Base-by-base conservation (phyloP, 2,329 filamentous ascomycete species). In the Fusarium sarcochroum region DNA sequence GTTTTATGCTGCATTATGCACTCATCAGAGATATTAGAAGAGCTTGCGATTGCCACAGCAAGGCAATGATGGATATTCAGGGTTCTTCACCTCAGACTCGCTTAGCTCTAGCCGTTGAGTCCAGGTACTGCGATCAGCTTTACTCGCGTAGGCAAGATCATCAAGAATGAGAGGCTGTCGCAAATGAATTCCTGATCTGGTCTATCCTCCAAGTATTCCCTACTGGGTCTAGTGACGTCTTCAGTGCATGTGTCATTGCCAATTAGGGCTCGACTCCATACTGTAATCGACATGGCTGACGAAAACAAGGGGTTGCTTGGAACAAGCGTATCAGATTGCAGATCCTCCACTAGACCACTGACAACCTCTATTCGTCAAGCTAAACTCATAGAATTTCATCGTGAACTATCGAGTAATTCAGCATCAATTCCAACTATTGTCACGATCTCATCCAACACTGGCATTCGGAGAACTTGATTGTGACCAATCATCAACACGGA, bases 1-100 rank as follows among this genome's bases (percentile, higher is more conserved):
- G 27, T 18, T 40, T 40, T 44, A 25, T 23, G 45, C 21, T 51
- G 23, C 14, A 44, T n/a, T 25, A 55, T 48, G 34, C 34, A 48
- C 15, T 27, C 23, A 40, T 47, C 25, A 45, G 7, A 49, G n/a
- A 41, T 30, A 7, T 18, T 38, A 23, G 14, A 45, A 25, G 17
- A 30, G 34, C 38, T 63, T 63, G 30, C 51, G 7, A 59, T 63
- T 49, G 58, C 45, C 58, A 63, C 51, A 13, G 20, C 27, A 18
- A n/a, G 15, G 37, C 21, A 10, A n/a, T 15, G 20, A 34, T 44
- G 27, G n/a, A 32, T 23, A 7, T 46, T 40, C 35, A n/a, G 50
- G 35, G 38, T 20, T 37, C 9, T 21, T 42, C 13, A 15, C n/a
- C 23, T 37, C 27, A 35, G 34, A 17, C 34, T 35, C 13, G 11